Evolutionary conservation across 225 moss, liverwort and hornwort species (phyloP), one percentile per base, ranked within the genome.

Genomic region (Physcomitrium patens): DNA sequence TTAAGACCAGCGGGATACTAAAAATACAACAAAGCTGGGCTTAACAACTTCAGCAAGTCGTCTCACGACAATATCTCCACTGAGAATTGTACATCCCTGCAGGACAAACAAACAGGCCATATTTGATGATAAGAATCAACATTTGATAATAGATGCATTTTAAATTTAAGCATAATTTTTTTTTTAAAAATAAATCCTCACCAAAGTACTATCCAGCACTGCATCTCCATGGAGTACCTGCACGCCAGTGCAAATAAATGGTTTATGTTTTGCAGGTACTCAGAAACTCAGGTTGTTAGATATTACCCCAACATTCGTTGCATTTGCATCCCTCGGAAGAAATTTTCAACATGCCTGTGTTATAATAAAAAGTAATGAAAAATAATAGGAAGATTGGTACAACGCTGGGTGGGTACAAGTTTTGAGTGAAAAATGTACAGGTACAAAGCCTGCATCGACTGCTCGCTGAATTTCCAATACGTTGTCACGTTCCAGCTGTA

Each of bases 201-300:
- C 94, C 92, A 93, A 82, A 70, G 71, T 57, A 78, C 67, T 87
- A 77, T 94, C 97, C 58, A 94, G 80, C 55, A 93, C 94, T 47
- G 93, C 93, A 85, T 94, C 97, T 78, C 97, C 97, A 80, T 97
- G 97, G 68, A 97, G 70, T 53, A 97, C 89, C 96, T 96, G 89
- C 56, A 68, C 14, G 56, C 51, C 78, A 73, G 20, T 47, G 3
- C 31, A 37, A 63, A 10, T 12, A 37, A n/a, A 28, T 31, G 48
- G 7, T 23, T 45, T 52, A 68, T 63, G 76, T 18, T 57, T 67
- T 77, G 20, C 50, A 11, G 46, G 71, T 53, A 54, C 20, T 6
- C 24, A 42, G 46, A 48, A 69, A 61, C 65, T 17, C 54, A 69
- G 69, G 72, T 37, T 37, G 31, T 37, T 17, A 45, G 41, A 54